Evolutionary conservation across 1,284 basidiomycete species (phyloP), one percentile per base, ranked within the genome.

Genomic region (Papiliotrema laurentii): DNA sequence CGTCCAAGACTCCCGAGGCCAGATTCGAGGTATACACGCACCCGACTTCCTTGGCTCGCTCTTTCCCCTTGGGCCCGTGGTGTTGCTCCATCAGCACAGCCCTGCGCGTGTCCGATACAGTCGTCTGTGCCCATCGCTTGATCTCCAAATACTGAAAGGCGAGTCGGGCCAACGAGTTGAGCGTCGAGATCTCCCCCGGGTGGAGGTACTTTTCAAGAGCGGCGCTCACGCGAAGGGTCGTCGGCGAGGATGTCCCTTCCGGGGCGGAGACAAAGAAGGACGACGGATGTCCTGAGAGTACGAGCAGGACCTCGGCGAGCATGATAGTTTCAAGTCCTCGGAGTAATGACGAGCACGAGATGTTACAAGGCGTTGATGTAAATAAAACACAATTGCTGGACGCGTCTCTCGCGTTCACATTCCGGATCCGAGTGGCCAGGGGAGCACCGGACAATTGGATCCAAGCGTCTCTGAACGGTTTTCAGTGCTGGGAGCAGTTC

Each of bases 291-390:
- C 89, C 89, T 2, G 84, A 82, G 40, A 92, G 83, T 43, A 90
- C 78, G 47, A 90, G 80, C 38, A 92, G 80, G 43, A 91, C 76
- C 73, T 92, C 89, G 57, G 87, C 84, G 55, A 92, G 87, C 88
- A 91, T 83, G 1, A 9, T 47, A 14, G 27, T 11, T 4, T 18
- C 28, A 6, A 31, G 39, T 14, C 25, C 13, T 48, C 33, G 6
- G 43, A 18, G 18, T 18, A 28, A 19, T 21, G 37, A 22, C 9
- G 5, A 4, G 37, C 19, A 39, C 25, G n/a, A 19, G 19, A 24
- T 22, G n/a, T n/a, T n/a, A n/a, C n/a, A n/a, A n/a, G n/a, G n/a
- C n/a, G n/a, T n/a, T n/a, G n/a, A n/a, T n/a, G n/a, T n/a, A n/a
- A n/a, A n/a, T n/a, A n/a, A n/a, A n/a, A n/a, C n/a, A n/a, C n/a